These are phyloP conservation scores for Ailanthus altissimus DNA, from an alignment of 345 rosid genomes.

Conservation along the genomic window DNA sequence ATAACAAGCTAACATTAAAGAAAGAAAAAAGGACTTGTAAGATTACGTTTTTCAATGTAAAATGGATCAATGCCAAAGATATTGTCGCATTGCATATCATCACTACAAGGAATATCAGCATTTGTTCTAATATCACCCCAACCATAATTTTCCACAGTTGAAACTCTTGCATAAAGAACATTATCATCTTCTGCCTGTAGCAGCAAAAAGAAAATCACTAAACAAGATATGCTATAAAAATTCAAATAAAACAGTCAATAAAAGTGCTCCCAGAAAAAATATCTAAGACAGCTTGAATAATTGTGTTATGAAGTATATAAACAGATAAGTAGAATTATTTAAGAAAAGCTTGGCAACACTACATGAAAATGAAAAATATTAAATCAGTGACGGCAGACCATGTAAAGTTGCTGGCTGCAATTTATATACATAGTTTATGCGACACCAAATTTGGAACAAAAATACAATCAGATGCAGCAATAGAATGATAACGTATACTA, in stretches of 20 bases:
- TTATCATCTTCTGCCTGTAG: slow-evolving; percentile 44
- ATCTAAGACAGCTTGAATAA: not conserved
- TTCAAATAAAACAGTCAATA: not conserved
- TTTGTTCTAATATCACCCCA: slow-evolving; percentile 61
- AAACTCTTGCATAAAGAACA: slow-evolving; percentile 35
- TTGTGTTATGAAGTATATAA: not conserved
- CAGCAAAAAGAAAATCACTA: slow-evolving; percentile 18
- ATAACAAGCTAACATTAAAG: not conserved
- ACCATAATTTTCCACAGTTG: slow-evolving; percentile 72
- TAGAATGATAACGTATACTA: not conserved
- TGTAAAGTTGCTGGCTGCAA: not conserved
- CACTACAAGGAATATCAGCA: slow-evolving; percentile 33
- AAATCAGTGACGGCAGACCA: not conserved
- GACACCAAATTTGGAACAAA: not conserved
- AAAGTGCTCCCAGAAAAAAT: not conserved
- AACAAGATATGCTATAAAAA: not conserved
- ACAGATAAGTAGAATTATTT: not conserved
- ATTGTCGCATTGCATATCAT: slow-evolving; percentile 47
- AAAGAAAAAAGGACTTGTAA: slow-evolving; percentile 10
- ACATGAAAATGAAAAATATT: not conserved
- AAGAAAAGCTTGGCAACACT: not conserved
- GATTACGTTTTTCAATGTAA: slow-evolving; percentile 72
- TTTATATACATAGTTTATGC: too few species aligned
- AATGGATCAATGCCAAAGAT: slow-evolving; percentile 76
- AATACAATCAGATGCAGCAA: not conserved